Conservation (phyloP, 129 eudicot species). For the Centella asiatica region DNA sequence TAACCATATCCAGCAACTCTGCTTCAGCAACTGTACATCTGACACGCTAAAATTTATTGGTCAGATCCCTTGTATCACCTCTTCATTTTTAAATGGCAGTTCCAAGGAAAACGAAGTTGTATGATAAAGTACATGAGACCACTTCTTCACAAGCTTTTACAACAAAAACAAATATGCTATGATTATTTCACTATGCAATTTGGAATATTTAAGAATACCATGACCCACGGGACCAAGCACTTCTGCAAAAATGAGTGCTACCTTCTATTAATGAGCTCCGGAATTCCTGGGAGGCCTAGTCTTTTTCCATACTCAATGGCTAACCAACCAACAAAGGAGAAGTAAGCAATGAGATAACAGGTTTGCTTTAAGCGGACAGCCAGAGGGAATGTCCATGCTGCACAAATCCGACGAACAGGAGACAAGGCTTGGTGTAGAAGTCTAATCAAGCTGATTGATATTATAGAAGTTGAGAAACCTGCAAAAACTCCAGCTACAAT, state of each 20-base stretch:
- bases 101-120: background rate
- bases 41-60: too few species aligned
- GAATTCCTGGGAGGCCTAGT: slow-evolving; percentile 54
- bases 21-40: too few species aligned
- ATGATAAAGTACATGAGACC: background rate
- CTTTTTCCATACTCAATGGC: slow-evolving; percentile 54
- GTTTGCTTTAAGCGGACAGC: slow-evolving; percentile 37
- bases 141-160: slow-evolving; percentile 4
- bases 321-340: slow-evolving; percentile 72
- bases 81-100: too few species aligned
- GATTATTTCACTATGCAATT: slow-evolving; percentile 18
- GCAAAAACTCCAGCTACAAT: slow-evolving; percentile 44
- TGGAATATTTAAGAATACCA: background rate
- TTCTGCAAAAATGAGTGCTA: slow-evolving; percentile 22
- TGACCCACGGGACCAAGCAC: slow-evolving; percentile 12
- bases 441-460: slow-evolving; percentile 38
- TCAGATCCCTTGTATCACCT: too few species aligned
- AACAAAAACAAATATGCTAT: slow-evolving; percentile 15
- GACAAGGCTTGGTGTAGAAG: slow-evolving; percentile 29
- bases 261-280: slow-evolving; percentile 29
- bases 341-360: slow-evolving; percentile 63
- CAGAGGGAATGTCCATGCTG: slow-evolving; percentile 15
- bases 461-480: slow-evolving; percentile 54
- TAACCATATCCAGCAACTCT: too few species aligned
- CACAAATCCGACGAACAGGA: slow-evolving; percentile 16